Conservation (phyloP, 768 basidiomycete genomes). For the Pulveroboletus ravenelii region DNA sequence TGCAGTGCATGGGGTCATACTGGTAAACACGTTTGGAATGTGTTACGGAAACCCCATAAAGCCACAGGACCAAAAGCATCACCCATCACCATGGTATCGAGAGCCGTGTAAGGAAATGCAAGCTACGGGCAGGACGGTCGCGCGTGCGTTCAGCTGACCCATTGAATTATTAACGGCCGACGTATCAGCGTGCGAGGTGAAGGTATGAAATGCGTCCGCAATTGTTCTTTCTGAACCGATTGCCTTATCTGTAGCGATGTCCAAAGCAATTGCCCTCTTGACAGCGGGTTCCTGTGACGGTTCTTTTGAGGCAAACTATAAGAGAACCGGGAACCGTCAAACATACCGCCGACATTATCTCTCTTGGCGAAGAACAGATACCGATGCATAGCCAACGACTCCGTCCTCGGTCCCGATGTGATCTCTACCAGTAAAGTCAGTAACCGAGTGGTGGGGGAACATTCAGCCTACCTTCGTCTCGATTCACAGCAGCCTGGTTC, state of each 20-base stretch:
- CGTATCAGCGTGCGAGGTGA: neutral
- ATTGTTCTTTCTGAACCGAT: too few relatives aligned
- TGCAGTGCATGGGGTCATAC: neutral
- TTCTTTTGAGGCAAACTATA: neutral
- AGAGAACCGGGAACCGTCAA: too few relatives aligned
- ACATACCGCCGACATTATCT: too few relatives aligned
- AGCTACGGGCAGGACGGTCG: neutral
- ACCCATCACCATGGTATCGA: neutral
- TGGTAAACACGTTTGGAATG: neutral
- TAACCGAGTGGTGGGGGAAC: neutral
- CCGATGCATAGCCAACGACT: neutral
- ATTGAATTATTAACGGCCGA: too few relatives aligned
- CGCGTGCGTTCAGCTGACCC: neutral
- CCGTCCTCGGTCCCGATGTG: neutral
- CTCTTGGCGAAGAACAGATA: neutral
- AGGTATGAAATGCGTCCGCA: too few relatives aligned
- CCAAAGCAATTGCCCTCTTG: neutral
- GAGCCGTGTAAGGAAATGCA: neutral
- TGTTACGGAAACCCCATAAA: neutral
- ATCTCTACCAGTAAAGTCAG: neutral
- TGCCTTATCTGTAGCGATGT: too few relatives aligned
- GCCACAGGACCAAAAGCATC: neutral
- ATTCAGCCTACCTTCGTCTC: neutral
- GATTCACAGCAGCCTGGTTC: neutral
- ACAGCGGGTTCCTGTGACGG: neutral